Percentiles rank a stretch among this genome's conserved stretches.
phyloP scores from a whole-genome alignment of 345 rosid genomes.

The Draba incana region DNA sequence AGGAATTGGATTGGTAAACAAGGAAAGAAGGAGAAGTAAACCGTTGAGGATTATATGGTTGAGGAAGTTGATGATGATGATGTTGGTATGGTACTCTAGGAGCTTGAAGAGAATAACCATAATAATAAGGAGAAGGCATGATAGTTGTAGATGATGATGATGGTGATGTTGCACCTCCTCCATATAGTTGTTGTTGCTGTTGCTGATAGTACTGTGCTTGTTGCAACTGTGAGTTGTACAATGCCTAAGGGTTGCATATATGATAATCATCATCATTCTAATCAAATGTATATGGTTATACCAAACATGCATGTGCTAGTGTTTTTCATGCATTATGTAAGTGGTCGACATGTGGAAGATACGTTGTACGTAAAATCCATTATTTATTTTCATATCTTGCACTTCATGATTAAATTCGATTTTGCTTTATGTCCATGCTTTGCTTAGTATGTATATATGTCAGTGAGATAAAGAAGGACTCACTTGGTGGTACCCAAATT shows the following conservation, averaged over 20 bases:
- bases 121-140: conserved; percentile 59
- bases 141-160: conserved; percentile 49
- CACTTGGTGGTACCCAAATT: conserved; percentile 78
- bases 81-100: conserved; percentile 54
- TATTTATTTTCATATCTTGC: conserved; percentile 29
- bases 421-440: conserved; percentile 25
- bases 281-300: conserved; percentile 13
- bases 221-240: conserved; percentile 69
- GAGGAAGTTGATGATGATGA: conserved; percentile 48
- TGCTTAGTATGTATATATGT: conserved; percentile 3
- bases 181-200: conserved; percentile 45
- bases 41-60: conserved; percentile 50
- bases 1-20: conserved; percentile 38
- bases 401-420: conserved; percentile 29
- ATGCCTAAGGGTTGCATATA: conserved; percentile 38
- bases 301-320: conserved; percentile 39
- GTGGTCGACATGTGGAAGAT: conserved; percentile 39
- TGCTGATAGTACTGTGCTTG: conserved; percentile 64
- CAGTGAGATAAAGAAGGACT: conserved; percentile 31
- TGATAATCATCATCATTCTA: conserved; percentile 9
- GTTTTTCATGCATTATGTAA: conserved; percentile 37
- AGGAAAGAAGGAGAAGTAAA: conserved; percentile 54
- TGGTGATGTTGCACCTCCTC: conserved; percentile 49
- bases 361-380: conserved; percentile 35
- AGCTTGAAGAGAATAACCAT: conserved; percentile 68